Evolutionary conservation across 345 rosid species (phyloP), one percentile per base, ranked within the genome.

Genomic region (Salix caprea): DNA sequence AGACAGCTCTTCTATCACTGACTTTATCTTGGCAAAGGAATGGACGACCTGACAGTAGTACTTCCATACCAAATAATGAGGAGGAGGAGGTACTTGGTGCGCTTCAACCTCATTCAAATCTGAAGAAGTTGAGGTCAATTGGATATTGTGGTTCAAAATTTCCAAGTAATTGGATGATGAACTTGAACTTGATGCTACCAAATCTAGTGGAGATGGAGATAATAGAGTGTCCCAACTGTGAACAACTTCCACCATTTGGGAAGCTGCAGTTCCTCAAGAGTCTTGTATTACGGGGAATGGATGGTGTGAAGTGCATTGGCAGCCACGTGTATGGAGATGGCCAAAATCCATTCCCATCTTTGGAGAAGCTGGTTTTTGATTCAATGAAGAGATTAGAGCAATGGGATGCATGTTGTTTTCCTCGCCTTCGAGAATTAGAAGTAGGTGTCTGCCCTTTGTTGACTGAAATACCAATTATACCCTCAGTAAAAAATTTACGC

Each of bases 211-310:
- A 64, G 36, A n/a, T 77, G 18, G 1, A 14, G 5, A 7, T 77
- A 24, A 15, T 0, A 10, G 0, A 0, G 2, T 77, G 75, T 52
- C 4, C 2, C 2, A 72, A 30, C 5, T 71, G 67, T 28, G 58
- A 72, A 52, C 71, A 71, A 14, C 64, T 78, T 52, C 76, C 80
- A 65, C 42, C 75, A 0, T 65, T 77, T 23, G 76, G 76, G 10
- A 39, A 65, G n/a, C 58, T 77, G 1, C 50, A 37, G 44, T 66
- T 18, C 54, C 80, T 77, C 26, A 39, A 50, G 48, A 2, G 14
- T 46, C 71, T 65, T 15, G 2, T 18, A 2, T 48, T 77, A 36
- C 0, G 0, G 0, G 11, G 21, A 50, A 71, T 77, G 76, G 15
- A 24, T 13, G 28, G 26, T 18, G 58, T 74, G 58, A 64, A 44